Evolutionary conservation across 495 filamentous ascomycete genomes (phyloP).

Genomic region (Aspergillus egyptiacus): DNA sequence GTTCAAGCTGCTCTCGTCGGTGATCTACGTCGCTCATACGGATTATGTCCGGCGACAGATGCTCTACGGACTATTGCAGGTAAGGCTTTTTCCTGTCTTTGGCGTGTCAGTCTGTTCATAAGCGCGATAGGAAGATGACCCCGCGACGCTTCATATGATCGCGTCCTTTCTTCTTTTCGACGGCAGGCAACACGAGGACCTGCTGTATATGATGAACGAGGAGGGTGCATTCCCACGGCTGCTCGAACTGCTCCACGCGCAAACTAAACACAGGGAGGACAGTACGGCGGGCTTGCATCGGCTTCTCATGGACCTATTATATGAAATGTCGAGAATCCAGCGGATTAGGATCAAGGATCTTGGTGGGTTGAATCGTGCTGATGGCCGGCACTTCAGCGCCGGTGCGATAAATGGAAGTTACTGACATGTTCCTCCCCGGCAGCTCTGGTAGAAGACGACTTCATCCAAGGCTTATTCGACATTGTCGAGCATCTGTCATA

Average conservation of each 20-base stretch:
- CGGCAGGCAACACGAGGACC: conserved; percentile 69
- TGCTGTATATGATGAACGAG: conserved; percentile 78
- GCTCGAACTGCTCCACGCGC: conserved; percentile 69
- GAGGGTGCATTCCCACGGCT: conserved; percentile 80
- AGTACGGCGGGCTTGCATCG: conserved; percentile 68
- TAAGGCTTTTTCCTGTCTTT: conserved; percentile 21
- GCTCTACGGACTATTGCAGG: conserved; percentile 84
- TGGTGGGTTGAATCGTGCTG: conserved; percentile 38
- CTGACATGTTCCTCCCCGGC: conserved; percentile 10
- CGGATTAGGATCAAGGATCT: conserved; percentile 71
- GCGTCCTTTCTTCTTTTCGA: conserved; percentile 87
- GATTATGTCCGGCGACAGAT: conserved; percentile 92
- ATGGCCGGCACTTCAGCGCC: neutral
- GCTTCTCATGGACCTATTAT: conserved; percentile 79
- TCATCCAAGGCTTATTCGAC: conserved; percentile 75
- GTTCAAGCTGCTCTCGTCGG: conserved; percentile 70
- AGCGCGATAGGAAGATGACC: conserved; percentile 64
- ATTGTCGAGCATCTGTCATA: conserved; percentile 86
- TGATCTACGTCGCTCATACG: conserved; percentile 63
- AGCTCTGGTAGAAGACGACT: conserved; percentile 73
- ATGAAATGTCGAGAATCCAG: conserved; percentile 96
- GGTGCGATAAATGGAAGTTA: neutral
- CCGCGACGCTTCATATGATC: conserved; percentile 71
- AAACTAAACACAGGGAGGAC: conserved; percentile 52
- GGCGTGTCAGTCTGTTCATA: neutral